Conservation (phyloP, 495 filamentous ascomycete genomes). For the Friedmanniomyces endolithicus region DNA sequence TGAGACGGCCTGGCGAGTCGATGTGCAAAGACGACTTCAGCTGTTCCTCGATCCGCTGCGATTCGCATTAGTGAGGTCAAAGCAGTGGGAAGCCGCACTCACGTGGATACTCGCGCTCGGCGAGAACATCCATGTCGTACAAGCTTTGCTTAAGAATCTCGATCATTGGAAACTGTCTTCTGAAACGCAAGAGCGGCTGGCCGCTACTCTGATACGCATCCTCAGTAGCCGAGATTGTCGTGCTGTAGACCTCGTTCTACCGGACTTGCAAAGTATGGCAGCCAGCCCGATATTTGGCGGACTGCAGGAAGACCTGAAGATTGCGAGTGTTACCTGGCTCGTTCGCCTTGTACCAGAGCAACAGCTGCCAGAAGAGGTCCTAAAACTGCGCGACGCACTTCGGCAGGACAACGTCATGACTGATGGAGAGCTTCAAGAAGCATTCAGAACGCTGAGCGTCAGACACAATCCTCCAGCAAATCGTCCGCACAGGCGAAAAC, state of each 20-base stretch:
- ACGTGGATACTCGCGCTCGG: neutral
- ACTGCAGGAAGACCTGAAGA: conserved; percentile 11
- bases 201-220: neutral
- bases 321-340: conserved; percentile 4
- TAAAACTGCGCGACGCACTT: conserved; percentile 2
- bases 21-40: conserved; percentile 1
- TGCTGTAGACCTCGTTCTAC: neutral
- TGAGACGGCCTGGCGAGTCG: neutral
- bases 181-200: neutral
- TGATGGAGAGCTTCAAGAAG: neutral
- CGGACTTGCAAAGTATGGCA: neutral
- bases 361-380: conserved; percentile 2
- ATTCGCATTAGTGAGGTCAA: neutral
- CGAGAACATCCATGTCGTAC: neutral
- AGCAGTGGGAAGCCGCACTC: conserved; percentile 7
- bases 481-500: conserved; percentile 1
- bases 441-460: conserved; percentile 5
- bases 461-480: neutral
- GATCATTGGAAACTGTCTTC: neutral
- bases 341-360: neutral
- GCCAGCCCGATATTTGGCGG: neutral
- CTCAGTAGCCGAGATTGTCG: neutral
- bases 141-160: neutral
- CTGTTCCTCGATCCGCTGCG: neutral
- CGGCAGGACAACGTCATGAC: conserved; percentile 10